phyloP scores from a whole-genome alignment of 345 rosid species.

The Ceriops tagal region DNA sequence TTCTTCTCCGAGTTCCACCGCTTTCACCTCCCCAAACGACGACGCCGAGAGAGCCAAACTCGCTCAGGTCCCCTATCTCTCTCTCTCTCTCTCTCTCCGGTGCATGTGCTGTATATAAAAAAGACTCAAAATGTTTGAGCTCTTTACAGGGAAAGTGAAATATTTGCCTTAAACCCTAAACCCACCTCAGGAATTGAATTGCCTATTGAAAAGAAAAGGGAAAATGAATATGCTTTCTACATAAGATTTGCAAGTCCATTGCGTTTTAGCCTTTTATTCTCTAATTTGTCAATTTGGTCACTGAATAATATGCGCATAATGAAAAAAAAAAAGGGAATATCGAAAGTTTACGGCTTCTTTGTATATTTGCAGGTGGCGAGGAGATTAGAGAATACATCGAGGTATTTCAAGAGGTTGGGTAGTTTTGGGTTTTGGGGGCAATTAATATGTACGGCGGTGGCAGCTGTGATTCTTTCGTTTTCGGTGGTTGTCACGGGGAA shows the following conservation, averaged over 20 bases:
- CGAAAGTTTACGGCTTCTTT: background rate
- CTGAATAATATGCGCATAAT: background rate
- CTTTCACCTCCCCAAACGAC: constrained; percentile 35
- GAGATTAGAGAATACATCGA: constrained; percentile 89
- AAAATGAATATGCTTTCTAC: background rate
- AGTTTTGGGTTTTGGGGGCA: constrained; percentile 95
- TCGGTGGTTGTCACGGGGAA: constrained; percentile 74
- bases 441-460: constrained; percentile 73
- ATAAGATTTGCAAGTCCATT: background rate
- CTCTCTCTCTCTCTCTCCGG: background rate
- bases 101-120: background rate
- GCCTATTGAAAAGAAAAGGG: background rate
- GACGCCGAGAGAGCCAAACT: constrained; percentile 65
- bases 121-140: background rate
- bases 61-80: constrained; percentile 52
- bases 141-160: too few species aligned
- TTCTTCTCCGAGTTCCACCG: constrained; percentile 40
- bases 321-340: background rate
- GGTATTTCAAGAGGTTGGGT: constrained; percentile 85
- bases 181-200: background rate
- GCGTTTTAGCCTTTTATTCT: background rate
- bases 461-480: constrained; percentile 88
- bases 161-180: background rate
- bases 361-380: constrained; percentile 63
- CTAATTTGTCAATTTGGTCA: background rate